These are phyloP conservation scores for Bolboschoenus planiculmis DNA, from an alignment of 176 grass and related monocot species.

Conservation along the genomic window DNA sequence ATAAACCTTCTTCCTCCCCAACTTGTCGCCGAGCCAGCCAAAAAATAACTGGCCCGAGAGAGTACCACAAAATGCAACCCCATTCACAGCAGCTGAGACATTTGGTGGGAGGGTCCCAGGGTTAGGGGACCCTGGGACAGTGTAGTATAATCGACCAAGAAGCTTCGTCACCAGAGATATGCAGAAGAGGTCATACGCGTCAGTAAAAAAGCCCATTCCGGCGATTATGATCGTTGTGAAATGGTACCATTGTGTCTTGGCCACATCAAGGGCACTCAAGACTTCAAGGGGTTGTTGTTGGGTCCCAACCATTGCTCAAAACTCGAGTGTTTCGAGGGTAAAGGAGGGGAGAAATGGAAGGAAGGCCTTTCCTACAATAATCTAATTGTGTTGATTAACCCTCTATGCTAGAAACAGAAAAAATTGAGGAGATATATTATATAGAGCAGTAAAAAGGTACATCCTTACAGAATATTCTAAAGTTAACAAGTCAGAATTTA, in stretches of 20 bases:
- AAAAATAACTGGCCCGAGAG: conserved; percentile 74
- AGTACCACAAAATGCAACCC: conserved; percentile 60
- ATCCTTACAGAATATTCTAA: background rate
- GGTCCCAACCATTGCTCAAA: conserved; percentile 28
- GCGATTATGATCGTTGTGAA: conserved; percentile 65
- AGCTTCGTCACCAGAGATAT: conserved; percentile 70
- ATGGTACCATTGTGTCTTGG: conserved; percentile 77
- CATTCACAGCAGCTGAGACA: conserved; percentile 54
- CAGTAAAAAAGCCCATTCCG: conserved; percentile 40
- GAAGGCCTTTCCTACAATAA: background rate
- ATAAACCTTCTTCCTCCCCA: conserved; percentile 76
- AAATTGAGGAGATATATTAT: background rate
- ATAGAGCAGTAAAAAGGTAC: background rate
- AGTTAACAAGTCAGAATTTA: background rate
- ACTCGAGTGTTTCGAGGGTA: background rate
- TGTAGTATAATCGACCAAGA: conserved; percentile 69
- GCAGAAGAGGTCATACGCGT: conserved; percentile 44
- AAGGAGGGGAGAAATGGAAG: background rate
- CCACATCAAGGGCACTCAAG: conserved; percentile 42
- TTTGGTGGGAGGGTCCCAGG: conserved; percentile 47
- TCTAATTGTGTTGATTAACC: background rate
- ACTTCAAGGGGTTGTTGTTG: conserved; percentile 39
- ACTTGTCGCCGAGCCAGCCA: conserved; percentile 85
- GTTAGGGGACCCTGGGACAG: conserved; percentile 25
- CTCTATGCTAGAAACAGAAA: background rate